Evolutionary conservation across 805 yeast species (phyloP), one percentile per base, ranked within the genome.

Genomic region (Candida silvatica): DNA sequence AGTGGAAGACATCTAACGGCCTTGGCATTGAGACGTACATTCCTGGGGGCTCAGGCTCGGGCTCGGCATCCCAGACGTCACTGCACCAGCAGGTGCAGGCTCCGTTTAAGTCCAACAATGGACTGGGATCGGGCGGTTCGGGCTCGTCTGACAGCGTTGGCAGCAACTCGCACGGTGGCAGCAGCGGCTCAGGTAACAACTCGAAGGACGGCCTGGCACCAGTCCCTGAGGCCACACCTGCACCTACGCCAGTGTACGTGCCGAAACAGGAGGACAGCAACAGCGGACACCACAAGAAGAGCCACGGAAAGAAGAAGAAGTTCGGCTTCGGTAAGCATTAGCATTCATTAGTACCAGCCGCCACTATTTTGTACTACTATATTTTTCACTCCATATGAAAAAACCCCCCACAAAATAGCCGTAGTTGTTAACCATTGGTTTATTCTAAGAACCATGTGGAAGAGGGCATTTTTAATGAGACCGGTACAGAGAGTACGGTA

Each of bases 241-340:
- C 59, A 11, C 56, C 59, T n/a, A 52, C 53, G 6, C 52, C 58
- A 17, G 80, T 78, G 37, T 79, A 80, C 59, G 74, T 80, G 55
- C 44, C 30, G 17, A 62, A 67, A 51, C 58, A 54, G 26, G 23
- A 22, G 4, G 37, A 36, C 14, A 8, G 11, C 7, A 43, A 44
- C 36, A 44, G 26, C 20, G 62, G 67, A 52, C 57, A 54, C 24
- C 26, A 22, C 5, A 37, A 39, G 27, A 45, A 44, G 37, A 22
- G 24, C 24, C 40, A 43, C 36, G 44, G 43, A 40, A 49, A 63
- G 57, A 64, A 68, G 56, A 83, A 80, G 71, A 70, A 74, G 48
- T 86, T 88, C 52, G 83, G 95, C 29, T 8, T 22, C 11, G 24
- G 16, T 15, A 15, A 27, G 6, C 30, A 6, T 25, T 4, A n/a